Evolutionary conservation across 1,139 yeast genomes (phyloP).

Genomic region (Candida frijolesensis): DNA sequence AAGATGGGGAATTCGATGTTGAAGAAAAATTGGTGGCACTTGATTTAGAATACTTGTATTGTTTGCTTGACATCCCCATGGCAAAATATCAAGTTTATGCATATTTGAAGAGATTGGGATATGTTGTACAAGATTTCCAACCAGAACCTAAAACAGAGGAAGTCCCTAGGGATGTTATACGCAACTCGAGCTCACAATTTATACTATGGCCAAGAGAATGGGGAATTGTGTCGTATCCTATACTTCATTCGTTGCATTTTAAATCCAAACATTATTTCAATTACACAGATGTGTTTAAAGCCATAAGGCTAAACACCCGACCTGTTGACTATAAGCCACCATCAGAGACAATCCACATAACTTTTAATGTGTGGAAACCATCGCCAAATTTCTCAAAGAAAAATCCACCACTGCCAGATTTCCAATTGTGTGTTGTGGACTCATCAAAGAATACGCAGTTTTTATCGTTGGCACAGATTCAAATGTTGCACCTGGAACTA

Average conservation of each 20-base stretch:
- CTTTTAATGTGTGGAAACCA: constrained; percentile 87
- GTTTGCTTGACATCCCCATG: constrained; percentile 44
- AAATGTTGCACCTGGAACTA: constrained; percentile 28
- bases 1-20: constrained; percentile 28
- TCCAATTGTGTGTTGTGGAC: constrained; percentile 63
- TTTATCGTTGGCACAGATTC: constrained; percentile 52
- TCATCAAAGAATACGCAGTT: constrained; percentile 46
- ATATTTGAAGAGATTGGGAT: constrained; percentile 78
- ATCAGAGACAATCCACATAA: constrained; percentile 20
- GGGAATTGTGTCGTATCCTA: constrained; percentile 16
- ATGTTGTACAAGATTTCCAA: constrained; percentile 48
- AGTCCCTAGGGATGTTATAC: background rate
- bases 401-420: constrained; percentile 74
- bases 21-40: constrained; percentile 38
- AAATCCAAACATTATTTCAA: constrained; percentile 35
- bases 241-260: constrained; percentile 20
- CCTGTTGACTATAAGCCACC: constrained; percentile 4
- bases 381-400: constrained; percentile 68
- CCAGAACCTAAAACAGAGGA: background rate
- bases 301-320: constrained; percentile 38
- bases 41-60: constrained; percentile 68
- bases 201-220: constrained; percentile 12
- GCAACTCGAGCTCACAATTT: constrained; percentile 1
- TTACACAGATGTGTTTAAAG: constrained; percentile 40
- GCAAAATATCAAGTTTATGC: constrained; percentile 73